These are phyloP conservation scores for Pelargonium exstipulatum DNA, from an alignment of 441 rosid genomes.

Conservation along the genomic window DNA sequence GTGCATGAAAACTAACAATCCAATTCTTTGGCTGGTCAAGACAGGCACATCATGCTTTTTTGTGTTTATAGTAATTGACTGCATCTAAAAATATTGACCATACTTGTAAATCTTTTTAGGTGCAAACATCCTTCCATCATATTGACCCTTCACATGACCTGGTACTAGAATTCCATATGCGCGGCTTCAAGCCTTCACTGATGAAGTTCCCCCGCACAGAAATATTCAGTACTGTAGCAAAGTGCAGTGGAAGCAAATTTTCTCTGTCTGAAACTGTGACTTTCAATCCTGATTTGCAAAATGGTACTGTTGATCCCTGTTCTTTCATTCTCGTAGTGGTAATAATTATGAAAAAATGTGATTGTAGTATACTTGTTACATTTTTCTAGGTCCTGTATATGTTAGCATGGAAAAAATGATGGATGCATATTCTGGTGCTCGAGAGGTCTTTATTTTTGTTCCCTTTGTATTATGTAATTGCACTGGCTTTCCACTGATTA, in stretches of 20 bases:
- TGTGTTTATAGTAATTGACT: conserved; percentile 15
- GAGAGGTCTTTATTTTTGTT: conserved; percentile 72
- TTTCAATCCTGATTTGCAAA: conserved; percentile 43
- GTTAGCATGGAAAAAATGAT: conserved; percentile 68
- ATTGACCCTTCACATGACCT: conserved; percentile 89
- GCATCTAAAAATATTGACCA: conserved; percentile 16
- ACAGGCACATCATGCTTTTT: not conserved
- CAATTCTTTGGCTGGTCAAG: not conserved
- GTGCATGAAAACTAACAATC: not conserved
- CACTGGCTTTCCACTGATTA: conserved; percentile 65
- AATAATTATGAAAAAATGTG: conserved; percentile 6
- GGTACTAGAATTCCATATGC: conserved; percentile 55
- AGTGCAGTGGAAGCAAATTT: conserved; percentile 67
- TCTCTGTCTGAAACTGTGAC: conserved; percentile 57
- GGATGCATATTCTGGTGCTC: conserved; percentile 88
- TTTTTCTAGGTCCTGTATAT: conserved; percentile 56
- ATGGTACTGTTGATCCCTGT: conserved; percentile 39
- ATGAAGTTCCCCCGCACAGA: conserved; percentile 78
- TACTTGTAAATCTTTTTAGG: conserved; percentile 38
- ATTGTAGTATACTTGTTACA: conserved; percentile 19
- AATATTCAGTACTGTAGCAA: conserved; percentile 57
- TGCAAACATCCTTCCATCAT: conserved; percentile 65
- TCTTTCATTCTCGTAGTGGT: conserved; percentile 5
- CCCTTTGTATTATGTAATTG: conserved; percentile 83
- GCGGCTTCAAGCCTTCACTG: conserved; percentile 52